Evolutionary conservation across 305 asterid genomes (phyloP).

Genomic region (Solanum hybrid): DNA sequence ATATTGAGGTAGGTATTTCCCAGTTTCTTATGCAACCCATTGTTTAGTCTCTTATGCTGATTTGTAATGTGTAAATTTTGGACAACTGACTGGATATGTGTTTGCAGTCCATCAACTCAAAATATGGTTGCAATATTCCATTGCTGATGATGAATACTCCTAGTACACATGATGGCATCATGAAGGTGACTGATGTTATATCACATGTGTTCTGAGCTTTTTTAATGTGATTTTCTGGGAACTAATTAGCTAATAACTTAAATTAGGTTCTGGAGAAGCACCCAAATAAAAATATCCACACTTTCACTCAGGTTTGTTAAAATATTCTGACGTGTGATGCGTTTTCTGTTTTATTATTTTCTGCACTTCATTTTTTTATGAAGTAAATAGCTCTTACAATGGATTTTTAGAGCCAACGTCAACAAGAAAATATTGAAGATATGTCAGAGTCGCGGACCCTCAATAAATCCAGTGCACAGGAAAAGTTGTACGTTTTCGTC

Average conservation of each 20-base stretch:
- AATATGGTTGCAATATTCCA: slow-evolving; percentile 80
- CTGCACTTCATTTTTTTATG: background rate
- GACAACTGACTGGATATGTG: slow-evolving; percentile 12
- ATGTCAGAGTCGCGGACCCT: slow-evolving; percentile 15
- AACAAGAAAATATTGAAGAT: slow-evolving; percentile 24
- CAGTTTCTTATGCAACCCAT: slow-evolving; percentile 4
- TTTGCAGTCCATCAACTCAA: slow-evolving; percentile 63
- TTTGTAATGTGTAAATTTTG: slow-evolving; percentile 14
- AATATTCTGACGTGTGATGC: slow-evolving; percentile 6
- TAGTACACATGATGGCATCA: slow-evolving; percentile 41
- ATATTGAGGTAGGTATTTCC: slow-evolving; percentile 53
- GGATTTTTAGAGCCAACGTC: slow-evolving; percentile 28
- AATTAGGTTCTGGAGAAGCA: slow-evolving; percentile 70
- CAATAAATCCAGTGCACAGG: slow-evolving; percentile 17
- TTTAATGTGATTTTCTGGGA: slow-evolving; percentile 12
- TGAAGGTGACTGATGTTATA: slow-evolving; percentile 45
- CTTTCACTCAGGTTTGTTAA: slow-evolving; percentile 53
- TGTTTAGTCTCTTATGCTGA: background rate
- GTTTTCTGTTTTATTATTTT: background rate
- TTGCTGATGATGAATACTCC: slow-evolving; percentile 52
- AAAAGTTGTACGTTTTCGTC: slow-evolving; percentile 41
- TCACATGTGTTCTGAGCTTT: slow-evolving; percentile 8
- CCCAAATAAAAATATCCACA: slow-evolving; percentile 53
- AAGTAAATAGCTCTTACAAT: background rate
- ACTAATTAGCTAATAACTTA: slow-evolving; percentile 21